These are phyloP conservation scores for Luvunga scandens DNA, from an alignment of 345 rosid species.

Conservation along the genomic window DNA sequence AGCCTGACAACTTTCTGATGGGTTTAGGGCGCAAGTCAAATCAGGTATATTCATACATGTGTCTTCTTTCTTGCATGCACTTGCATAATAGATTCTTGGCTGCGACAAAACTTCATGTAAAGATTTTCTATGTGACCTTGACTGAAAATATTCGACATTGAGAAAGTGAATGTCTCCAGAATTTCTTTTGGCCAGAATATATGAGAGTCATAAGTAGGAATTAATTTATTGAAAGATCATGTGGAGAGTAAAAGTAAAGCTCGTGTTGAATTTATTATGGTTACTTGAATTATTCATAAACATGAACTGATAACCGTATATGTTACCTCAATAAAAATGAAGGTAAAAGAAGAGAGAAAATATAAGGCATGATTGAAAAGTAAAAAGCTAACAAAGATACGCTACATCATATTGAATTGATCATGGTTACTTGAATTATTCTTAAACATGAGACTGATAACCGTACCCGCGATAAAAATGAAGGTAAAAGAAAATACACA, in stretches of 20 bases:
- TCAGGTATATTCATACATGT: slow-evolving; percentile 46
- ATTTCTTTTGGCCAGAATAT: not conserved
- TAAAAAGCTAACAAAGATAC: no score
- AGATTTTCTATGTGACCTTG: not conserved
- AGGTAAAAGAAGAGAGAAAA: not conserved
- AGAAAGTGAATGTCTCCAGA: not conserved
- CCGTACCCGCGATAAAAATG: not conserved
- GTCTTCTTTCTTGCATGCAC: not conserved
- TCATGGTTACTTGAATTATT: not conserved
- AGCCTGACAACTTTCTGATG: slow-evolving; percentile 92
- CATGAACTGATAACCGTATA: not conserved
- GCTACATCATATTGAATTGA: not conserved
- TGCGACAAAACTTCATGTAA: not conserved
- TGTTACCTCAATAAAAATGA: not conserved
- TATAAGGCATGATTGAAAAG: no score
- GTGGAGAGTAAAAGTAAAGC: not conserved
- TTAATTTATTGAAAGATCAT: not conserved
- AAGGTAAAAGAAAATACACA: no score
- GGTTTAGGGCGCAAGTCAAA: slow-evolving; percentile 92
- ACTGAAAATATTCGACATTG: not conserved
- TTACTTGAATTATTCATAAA: not conserved
- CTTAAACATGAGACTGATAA: not conserved
- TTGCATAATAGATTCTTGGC: not conserved
- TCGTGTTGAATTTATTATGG: not conserved
- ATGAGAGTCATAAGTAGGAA: not conserved